Conservation (phyloP, 1,284 basidiomycete genomes). For the Hypsizygus ulmarius region DNA sequence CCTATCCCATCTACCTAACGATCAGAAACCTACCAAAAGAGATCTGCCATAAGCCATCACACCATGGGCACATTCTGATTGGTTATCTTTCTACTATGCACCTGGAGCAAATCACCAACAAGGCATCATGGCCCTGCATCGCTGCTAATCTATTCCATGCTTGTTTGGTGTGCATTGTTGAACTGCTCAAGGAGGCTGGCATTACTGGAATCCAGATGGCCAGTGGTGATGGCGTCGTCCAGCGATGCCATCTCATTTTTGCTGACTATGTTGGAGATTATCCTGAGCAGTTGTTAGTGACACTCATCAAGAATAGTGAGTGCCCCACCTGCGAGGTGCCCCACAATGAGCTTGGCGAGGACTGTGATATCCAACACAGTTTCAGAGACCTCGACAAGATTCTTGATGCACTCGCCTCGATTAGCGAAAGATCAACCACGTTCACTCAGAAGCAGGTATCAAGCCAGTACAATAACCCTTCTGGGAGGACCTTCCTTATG, state of each 20-base stretch:
- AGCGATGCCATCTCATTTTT: conserved; percentile 6
- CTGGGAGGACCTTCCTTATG: conserved; percentile 34
- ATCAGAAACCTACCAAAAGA: conserved; percentile 45
- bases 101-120: conserved; percentile 32
- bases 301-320: conserved; percentile 20
- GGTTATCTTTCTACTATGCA: conserved; percentile 38
- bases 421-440: conserved; percentile 15
- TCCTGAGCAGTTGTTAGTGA: conserved; percentile 28
- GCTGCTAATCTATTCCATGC: conserved; percentile 38
- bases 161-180: conserved; percentile 23
- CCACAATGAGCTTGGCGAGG: conserved; percentile 11
- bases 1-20: conserved; percentile 42
- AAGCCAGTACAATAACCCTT: conserved; percentile 31
- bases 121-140: conserved; percentile 25
- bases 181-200: conserved; percentile 14
- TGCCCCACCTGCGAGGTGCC: conserved; percentile 22
- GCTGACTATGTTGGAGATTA: conserved; percentile 26
- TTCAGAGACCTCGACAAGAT: conserved; percentile 9
- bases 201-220: conserved; percentile 15
- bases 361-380: background rate
- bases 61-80: conserved; percentile 34
- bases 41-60: conserved; percentile 34
- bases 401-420: conserved; percentile 18
- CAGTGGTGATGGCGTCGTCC: conserved; percentile 15
- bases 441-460: conserved; percentile 21